These are phyloP conservation scores for Scutellaria baicalensis DNA, from an alignment of 257 asterid species.

Conservation along the genomic window DNA sequence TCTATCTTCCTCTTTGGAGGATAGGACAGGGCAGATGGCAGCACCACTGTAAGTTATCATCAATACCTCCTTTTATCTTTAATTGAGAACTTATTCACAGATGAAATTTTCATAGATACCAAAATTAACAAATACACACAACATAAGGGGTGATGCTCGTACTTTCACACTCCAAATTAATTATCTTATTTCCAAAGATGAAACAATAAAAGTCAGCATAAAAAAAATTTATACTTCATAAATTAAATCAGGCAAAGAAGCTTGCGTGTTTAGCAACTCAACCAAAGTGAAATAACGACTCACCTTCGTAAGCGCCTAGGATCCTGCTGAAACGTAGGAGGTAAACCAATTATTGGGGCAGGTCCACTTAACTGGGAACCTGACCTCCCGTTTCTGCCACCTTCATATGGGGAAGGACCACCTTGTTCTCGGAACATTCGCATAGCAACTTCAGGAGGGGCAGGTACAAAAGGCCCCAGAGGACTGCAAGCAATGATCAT, in stretches of 20 bases:
- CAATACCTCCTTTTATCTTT: no score
- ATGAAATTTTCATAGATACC: no score
- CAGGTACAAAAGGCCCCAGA: slow-evolving; percentile 95
- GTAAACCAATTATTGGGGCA: slow-evolving; percentile 68
- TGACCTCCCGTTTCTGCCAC: slow-evolving; percentile 55
- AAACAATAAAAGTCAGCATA: not conserved
- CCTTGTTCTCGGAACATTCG: slow-evolving; percentile 94
- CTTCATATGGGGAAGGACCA: slow-evolving; percentile 81
- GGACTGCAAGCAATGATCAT: slow-evolving; percentile 52
- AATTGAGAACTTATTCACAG: no score
- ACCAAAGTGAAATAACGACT: slow-evolving; percentile 13
- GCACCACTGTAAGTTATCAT: no score
- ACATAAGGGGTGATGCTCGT: not conserved
- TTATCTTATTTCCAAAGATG: not conserved
- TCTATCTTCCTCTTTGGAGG: no score
- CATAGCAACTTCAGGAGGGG: slow-evolving; percentile 99
- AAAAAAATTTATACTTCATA: not conserved
- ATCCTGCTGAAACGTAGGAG: slow-evolving; percentile 75
- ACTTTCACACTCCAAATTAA: not conserved
- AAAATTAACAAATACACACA: not conserved
- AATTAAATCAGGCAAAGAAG: not conserved
- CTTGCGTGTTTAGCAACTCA: not conserved
- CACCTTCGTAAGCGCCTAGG: slow-evolving; percentile 95
- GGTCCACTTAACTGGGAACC: slow-evolving; percentile 30
- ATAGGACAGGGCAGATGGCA: no score